Evolutionary conservation across 2,329 filamentous ascomycete species (phyloP), one percentile per base, ranked within the genome.

Genomic region (Ophiostoma sp.): DNA sequence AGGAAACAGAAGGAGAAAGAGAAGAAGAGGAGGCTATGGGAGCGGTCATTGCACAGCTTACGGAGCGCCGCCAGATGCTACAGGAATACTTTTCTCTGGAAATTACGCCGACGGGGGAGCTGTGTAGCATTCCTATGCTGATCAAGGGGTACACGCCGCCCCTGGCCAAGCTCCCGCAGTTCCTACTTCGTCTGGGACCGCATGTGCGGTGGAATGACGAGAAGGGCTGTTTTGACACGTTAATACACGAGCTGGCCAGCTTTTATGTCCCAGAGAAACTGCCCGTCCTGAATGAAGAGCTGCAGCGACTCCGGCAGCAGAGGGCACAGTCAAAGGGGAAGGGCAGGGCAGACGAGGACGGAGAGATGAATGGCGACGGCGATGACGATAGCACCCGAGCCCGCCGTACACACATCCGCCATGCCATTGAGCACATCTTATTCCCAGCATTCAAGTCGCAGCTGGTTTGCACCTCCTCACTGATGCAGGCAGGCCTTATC

Each of bases 251-350:
- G 79, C 81, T 99, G 15, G 94, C 95, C 0, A 87, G 87, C 0
- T 97, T 96, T 76, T 97, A 98, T 77, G 91, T 92, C 0, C 95
- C 95, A 0, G 95, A 98, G 78, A 86, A 90, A 76, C 78, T 98
- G 33, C 93, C 94, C 4, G 65, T 64, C 20, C 4, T 60, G 1
- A 52, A 65, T 23, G 41, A 71, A 8, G 68, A 69, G 36, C 31
- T n/a, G 20, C 41, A 27, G 62, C 54, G 1, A 77, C 76, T 0
- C 62, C 72, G 13, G 69, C 69, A 23, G 68, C 39, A 4, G 77
- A 76, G 1, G 78, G 76, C 7, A 67, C 73, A 73, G 11, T 69
- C 72, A 62, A 74, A 69, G 67, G 54, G 68, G 68, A 69, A 48
- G 36, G 39, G 36, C 65, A 70, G 70, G 66, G 41, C 68, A 7